phyloP scores from a whole-genome alignment of 495 filamentous ascomycete genomes.

The Penicillium crystallinum region DNA sequence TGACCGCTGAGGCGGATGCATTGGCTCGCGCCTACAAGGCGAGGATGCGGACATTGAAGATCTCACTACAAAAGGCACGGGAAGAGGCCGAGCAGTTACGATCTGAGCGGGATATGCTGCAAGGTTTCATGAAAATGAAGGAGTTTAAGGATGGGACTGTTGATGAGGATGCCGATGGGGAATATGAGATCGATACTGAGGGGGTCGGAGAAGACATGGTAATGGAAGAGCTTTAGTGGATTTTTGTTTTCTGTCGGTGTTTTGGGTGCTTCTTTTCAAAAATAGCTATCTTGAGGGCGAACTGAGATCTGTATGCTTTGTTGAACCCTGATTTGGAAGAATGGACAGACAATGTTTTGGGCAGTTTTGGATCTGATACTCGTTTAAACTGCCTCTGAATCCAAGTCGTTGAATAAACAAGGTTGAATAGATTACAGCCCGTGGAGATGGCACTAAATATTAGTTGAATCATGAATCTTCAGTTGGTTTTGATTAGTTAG shows the following conservation, averaged over 20 bases:
- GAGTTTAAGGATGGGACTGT: not conserved
- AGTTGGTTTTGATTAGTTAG: no score
- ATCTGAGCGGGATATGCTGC: not conserved
- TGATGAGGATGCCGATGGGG: not conserved
- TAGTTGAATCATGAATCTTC: no score
- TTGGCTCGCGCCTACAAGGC: constrained; percentile 8
- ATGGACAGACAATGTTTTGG: no score
- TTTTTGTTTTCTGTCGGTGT: not conserved
- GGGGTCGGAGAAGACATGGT: not conserved
- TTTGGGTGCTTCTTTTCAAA: no score
- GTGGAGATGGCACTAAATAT: no score
- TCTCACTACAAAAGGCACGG: not conserved
- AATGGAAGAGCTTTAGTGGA: not conserved
- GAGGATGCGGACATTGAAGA: constrained; percentile 3
- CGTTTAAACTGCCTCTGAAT: no score
- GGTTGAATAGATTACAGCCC: no score
- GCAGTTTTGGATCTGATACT: no score
- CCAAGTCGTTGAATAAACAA: no score
- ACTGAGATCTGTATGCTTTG: no score
- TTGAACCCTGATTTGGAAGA: no score
- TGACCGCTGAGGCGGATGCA: constrained; percentile 7
- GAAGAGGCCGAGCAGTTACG: not conserved
- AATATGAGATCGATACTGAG: not conserved
- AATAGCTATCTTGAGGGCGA: no score
- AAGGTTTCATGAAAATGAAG: not conserved